Conservation (phyloP, 2,329 filamentous ascomycete genomes). For the Colletotrichum euphorbiae region DNA sequence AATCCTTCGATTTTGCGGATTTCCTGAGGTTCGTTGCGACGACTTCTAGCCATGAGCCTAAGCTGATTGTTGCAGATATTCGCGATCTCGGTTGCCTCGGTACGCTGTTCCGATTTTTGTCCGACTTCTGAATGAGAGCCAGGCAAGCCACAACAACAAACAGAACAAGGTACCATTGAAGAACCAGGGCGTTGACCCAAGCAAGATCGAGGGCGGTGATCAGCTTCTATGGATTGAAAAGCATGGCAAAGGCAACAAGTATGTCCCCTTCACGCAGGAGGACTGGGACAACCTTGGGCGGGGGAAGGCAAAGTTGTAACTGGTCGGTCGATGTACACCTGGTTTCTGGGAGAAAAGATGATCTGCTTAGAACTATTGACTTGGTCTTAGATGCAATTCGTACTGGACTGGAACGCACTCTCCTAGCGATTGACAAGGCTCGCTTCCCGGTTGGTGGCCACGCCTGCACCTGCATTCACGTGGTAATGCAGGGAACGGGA, state of each 20-base stretch:
- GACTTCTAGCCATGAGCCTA: neutral
- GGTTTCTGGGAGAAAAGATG: too few relatives aligned
- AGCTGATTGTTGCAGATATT: conserved; percentile 54
- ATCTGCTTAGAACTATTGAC: too few relatives aligned
- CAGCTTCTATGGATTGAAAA: conserved; percentile 66
- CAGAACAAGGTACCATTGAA: conserved; percentile 79
- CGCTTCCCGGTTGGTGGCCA: too few relatives aligned
- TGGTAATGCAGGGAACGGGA: neutral
- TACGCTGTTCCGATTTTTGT: conserved; percentile 84
- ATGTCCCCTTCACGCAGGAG: conserved; percentile 67
- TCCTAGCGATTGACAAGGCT: neutral
- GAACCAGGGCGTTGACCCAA: conserved; percentile 33
- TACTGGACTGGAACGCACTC: neutral
- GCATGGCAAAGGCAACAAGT: conserved; percentile 61
- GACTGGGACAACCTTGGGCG: conserved; percentile 62
- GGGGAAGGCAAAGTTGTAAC: conserved; percentile 29
- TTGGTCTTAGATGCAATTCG: too few relatives aligned
- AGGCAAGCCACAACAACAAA: conserved; percentile 78
- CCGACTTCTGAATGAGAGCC: conserved; percentile 68
- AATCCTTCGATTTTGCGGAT: conserved; percentile 68
- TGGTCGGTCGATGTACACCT: too few relatives aligned
- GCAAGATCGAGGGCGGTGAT: conserved; percentile 48
- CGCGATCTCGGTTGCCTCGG: conserved; percentile 70
- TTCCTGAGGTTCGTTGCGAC: conserved; percentile 62
- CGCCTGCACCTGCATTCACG: neutral